These are phyloP conservation scores for Vigna angularis DNA, from an alignment of 306 rosid genomes.

Conservation along the genomic window DNA sequence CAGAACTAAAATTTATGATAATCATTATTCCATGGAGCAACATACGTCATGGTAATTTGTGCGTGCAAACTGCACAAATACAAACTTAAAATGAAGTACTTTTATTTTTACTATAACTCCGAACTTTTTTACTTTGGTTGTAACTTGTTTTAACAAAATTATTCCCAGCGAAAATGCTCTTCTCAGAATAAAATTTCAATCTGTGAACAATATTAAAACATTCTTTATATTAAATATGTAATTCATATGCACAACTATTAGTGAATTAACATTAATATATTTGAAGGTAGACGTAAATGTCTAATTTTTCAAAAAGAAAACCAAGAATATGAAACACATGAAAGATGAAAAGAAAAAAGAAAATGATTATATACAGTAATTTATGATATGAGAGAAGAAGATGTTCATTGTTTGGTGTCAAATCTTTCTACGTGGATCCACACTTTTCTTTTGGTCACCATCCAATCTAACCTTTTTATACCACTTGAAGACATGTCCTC, in stretches of 20 bases:
- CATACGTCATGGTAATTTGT: neutral
- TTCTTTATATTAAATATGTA: neutral
- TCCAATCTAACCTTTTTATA: slow-evolving; percentile 59
- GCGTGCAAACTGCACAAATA: neutral
- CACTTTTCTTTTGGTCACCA: slow-evolving; percentile 63
- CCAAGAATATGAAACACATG: neutral
- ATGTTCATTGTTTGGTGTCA: slow-evolving; percentile 48
- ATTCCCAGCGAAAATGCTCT: neutral
- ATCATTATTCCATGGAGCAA: neutral
- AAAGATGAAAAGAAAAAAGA: neutral
- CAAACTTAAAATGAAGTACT: neutral
- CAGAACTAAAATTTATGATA: neutral
- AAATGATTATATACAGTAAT: neutral
- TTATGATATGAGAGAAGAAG: neutral
- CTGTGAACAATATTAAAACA: neutral
- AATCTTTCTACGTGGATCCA: slow-evolving; percentile 77
- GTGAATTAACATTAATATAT: neutral
- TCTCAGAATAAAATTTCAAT: neutral
- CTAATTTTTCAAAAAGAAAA: no score
- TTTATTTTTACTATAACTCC: neutral
- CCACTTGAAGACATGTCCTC: slow-evolving; percentile 67
- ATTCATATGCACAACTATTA: neutral
- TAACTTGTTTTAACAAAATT: neutral
- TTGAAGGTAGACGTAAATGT: no score
- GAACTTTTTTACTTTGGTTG: neutral